Conservation (phyloP, 192 early-diverging fungal genomes). For the Podila epicladia region DNA sequence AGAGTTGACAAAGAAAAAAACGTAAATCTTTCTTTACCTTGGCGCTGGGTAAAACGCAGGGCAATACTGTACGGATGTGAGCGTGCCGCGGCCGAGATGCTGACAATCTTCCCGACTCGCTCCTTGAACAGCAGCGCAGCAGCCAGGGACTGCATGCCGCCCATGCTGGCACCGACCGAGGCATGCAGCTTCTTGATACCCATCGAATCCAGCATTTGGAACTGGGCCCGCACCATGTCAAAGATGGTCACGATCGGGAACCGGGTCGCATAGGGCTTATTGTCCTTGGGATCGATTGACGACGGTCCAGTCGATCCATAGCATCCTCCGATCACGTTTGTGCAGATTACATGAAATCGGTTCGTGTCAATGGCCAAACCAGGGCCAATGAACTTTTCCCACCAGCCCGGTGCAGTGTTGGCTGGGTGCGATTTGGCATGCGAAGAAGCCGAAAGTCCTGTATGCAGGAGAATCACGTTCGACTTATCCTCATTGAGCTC, state of each 20-base stretch:
- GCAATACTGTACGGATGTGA: constrained; percentile 98
- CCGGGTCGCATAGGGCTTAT: constrained; percentile 82
- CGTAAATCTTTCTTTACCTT: constrained; percentile 63
- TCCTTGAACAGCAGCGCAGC: constrained; percentile 85
- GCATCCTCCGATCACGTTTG: constrained; percentile 96
- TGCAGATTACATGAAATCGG: constrained; percentile 95
- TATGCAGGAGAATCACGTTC: constrained; percentile 94
- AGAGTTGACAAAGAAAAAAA: constrained; percentile 1
- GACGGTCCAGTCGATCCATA: constrained; percentile 95
- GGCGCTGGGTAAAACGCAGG: constrained; percentile 89
- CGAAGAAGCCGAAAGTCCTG: constrained; percentile 90
- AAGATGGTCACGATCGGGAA: constrained; percentile 94
- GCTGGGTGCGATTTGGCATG: constrained; percentile 90
- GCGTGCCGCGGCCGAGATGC: constrained; percentile 91
- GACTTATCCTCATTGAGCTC: constrained; percentile 76
- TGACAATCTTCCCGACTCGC: constrained; percentile 81
- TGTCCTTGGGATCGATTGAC: constrained; percentile 80
- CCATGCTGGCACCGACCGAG: constrained; percentile 94
- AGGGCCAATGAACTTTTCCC: constrained; percentile 98
- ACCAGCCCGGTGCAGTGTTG: constrained; percentile 90
- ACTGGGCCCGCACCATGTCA: constrained; percentile 98
- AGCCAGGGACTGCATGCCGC: constrained; percentile 94
- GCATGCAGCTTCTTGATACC: constrained; percentile 86
- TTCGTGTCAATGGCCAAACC: constrained; percentile 91
- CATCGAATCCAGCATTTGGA: constrained; percentile 81